These are phyloP conservation scores for Fraxinus baroniana DNA, from an alignment of 305 asterid species.

Conservation along the genomic window DNA sequence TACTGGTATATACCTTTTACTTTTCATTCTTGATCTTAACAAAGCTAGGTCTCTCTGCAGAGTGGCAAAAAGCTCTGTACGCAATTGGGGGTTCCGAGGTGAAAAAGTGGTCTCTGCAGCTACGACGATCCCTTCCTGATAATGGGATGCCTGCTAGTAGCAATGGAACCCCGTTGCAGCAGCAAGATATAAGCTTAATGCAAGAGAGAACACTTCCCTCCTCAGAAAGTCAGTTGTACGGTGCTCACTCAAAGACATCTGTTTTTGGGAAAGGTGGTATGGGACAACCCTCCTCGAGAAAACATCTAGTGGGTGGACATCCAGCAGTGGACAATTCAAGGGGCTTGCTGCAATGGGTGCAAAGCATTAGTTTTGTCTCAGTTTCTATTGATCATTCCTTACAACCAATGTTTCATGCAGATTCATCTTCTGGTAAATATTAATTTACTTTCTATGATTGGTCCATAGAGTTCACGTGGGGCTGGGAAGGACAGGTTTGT, in stretches of 20 bases:
- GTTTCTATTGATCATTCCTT: constrained; percentile 91
- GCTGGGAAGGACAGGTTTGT: background rate
- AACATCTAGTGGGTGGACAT: constrained; percentile 80
- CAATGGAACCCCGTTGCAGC: constrained; percentile 85
- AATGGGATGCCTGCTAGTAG: constrained; percentile 71
- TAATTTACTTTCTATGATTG: constrained; percentile 9
- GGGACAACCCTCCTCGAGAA: constrained; percentile 79
- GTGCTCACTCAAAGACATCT: constrained; percentile 73
- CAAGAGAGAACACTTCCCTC: constrained; percentile 75
- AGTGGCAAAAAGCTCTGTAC: constrained; percentile 98
- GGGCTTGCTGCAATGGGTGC: constrained; percentile 94
- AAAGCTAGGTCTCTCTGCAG: constrained; percentile 44
- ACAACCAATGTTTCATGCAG: constrained; percentile 82
- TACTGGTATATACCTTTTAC: background rate
- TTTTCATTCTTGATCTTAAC: constrained; percentile 20
- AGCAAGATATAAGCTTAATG: constrained; percentile 79
- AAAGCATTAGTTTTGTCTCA: constrained; percentile 89
- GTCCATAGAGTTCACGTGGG: background rate
- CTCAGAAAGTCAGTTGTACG: constrained; percentile 67
- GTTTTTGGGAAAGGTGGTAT: constrained; percentile 77
- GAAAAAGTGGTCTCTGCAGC: constrained; percentile 97
- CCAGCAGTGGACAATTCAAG: constrained; percentile 69
- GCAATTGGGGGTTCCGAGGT: constrained; percentile 95
- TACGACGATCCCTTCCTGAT: constrained; percentile 83
- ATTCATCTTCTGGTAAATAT: constrained; percentile 66